Evolutionary conservation across 1,284 basidiomycete species (phyloP), one percentile per base, ranked within the genome.

Genomic region (Sphaerobolus stellatus): DNA sequence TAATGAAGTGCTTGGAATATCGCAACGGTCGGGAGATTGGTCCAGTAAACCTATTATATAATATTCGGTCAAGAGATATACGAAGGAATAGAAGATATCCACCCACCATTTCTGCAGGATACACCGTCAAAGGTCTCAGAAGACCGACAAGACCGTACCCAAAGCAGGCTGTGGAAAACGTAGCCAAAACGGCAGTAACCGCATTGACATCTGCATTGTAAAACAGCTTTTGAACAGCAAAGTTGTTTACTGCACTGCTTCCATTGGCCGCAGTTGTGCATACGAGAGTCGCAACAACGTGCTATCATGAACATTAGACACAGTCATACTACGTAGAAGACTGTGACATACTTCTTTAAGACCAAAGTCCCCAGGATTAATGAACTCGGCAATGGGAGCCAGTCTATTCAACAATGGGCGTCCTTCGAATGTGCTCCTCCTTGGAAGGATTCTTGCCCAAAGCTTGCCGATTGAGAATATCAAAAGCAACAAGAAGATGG

Each of bases 81-180:
- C 8, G 18, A 28, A 56, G 8, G 63, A 22, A 1, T 58, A 56
- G 9, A 52, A 34, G 33, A 7, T 54, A 64, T 73, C 85, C 86
- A 68, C 86, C 87, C 28, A 88, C 82, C 82, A 85, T 84, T 65
- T 83, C 80, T n/a, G 82, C 80, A 0, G 86, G 85, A 64, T 83
- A 83, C 16, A 87, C 84, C 0, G 82, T 81, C 43, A 86, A 73
- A 9, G 81, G 81, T 3, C 81, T 76, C 7, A 83, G 66, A 5
- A 83, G 62, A 3, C 81, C 82, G 27, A 83, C 77, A 2, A 87
- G 68, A 7, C 83, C 83, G 61, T 84, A 86, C 69, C 85, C 85
- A 62, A 86, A 84, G 58, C 81, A 78, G 1, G 80, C 79, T 1
- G 84, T 84, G 0, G 83, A 85, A 65, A 87, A 82, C 0, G 82